Evolutionary conservation across 2,329 filamentous ascomycete genomes (phyloP).

Genomic region (Xylariales sp.): DNA sequence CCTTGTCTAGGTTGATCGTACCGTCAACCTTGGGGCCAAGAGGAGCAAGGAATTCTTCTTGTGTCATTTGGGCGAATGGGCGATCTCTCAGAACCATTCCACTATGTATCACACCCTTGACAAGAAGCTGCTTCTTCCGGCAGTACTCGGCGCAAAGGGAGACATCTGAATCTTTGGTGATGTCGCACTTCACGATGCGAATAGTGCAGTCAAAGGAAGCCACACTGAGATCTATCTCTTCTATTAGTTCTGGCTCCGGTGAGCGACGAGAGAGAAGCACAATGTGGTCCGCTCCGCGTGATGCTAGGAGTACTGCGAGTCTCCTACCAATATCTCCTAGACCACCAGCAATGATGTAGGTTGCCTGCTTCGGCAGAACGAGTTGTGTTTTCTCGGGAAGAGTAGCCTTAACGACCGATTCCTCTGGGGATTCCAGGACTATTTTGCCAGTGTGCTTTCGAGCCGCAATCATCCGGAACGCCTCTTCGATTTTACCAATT

Average conservation of each 20-base stretch:
- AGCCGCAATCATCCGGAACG: conserved; percentile 54
- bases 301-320: conserved; percentile 45
- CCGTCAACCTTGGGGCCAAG: conserved; percentile 34
- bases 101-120: conserved; percentile 33
- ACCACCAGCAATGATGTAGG: conserved; percentile 51
- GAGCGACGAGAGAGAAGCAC: conserved; percentile 48
- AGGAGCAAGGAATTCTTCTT: conserved; percentile 25
- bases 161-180: conserved; percentile 46
- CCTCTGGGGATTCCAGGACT: conserved; percentile 41
- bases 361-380: conserved; percentile 38
- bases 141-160: conserved; percentile 26
- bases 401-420: conserved; percentile 37
- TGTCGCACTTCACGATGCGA: conserved; percentile 52
- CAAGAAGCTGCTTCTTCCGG: conserved; percentile 22
- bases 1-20: conserved; percentile 22
- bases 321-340: conserved; percentile 50
- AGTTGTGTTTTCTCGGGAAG: conserved; percentile 28
- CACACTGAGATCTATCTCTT: conserved; percentile 27
- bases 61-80: conserved; percentile 36
- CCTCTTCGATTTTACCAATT: conserved; percentile 47
- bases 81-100: conserved; percentile 24
- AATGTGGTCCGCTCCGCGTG: conserved; percentile 49
- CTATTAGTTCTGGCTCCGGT: conserved; percentile 30
- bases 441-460: conserved; percentile 57
- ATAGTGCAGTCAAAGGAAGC: conserved; percentile 34